These are phyloP conservation scores for Teratosphaeria pseudoeucalypti DNA, from an alignment of 2,329 filamentous ascomycete species.

Conservation along the genomic window DNA sequence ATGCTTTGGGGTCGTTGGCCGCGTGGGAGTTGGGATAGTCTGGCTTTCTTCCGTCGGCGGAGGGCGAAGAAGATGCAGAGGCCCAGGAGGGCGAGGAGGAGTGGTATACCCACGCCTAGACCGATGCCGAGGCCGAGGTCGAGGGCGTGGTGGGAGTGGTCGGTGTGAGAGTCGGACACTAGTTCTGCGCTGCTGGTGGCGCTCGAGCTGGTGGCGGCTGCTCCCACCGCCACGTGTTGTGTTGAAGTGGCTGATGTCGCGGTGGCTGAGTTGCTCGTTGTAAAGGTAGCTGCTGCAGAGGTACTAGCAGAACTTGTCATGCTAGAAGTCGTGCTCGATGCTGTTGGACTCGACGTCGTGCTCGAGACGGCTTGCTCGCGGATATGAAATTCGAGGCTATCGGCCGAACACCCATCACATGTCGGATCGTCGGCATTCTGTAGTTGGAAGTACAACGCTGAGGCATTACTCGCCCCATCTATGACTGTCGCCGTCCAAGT, in stretches of 20 bases:
- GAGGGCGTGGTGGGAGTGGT: background rate
- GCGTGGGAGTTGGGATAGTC: background rate
- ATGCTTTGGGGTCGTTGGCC: background rate
- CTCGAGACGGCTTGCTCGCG: background rate
- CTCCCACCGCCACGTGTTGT: background rate
- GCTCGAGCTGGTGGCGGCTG: background rate
- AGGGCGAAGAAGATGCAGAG: slow-evolving; percentile 1
- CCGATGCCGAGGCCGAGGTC: slow-evolving; percentile 2
- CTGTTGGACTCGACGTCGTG: background rate
- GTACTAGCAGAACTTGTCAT: background rate
- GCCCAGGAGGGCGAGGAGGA: slow-evolving; percentile 1
- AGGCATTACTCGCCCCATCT: background rate
- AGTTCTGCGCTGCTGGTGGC: background rate
- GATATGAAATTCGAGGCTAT: slow-evolving; percentile 4
- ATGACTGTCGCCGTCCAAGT: slow-evolving; percentile 2
- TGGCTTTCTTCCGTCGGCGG: slow-evolving; percentile 3
- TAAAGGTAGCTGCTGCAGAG: background rate
- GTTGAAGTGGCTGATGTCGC: background rate
- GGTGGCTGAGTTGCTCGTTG: background rate
- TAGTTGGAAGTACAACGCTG: slow-evolving; percentile 3
- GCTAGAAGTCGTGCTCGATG: slow-evolving; percentile 1
- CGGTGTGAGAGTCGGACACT: background rate
- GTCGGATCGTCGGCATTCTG: slow-evolving; percentile 1
- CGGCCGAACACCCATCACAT: background rate
- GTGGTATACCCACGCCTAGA: slow-evolving; percentile 7